phyloP scores from a whole-genome alignment of 1,284 basidiomycete genomes.

The Naganishia cerealis region DNA sequence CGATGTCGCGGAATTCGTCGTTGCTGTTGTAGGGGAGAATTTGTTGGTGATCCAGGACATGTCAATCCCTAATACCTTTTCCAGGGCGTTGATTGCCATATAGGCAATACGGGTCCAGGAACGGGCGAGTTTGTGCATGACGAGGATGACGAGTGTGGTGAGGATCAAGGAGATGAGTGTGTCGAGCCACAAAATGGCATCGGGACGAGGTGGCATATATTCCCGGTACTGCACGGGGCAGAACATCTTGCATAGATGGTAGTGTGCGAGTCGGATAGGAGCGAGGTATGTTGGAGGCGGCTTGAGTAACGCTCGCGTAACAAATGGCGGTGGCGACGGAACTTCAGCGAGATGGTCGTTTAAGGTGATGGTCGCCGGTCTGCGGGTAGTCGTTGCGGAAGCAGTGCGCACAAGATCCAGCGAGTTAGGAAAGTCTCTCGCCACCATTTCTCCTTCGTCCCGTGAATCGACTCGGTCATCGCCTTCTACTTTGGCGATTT shows the following conservation, averaged over 20 bases:
- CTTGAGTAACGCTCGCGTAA: slow-evolving; percentile 1
- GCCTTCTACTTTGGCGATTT: slow-evolving; percentile 6
- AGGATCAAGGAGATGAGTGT: slow-evolving; percentile 29
- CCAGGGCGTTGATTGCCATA: not conserved
- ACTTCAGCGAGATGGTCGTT: not conserved
- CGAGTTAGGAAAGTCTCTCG: not conserved
- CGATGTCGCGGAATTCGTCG: not conserved
- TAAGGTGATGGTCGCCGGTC: not conserved
- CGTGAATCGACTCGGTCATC: not conserved
- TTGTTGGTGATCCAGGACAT: slow-evolving; percentile 23
- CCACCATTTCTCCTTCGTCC: not conserved
- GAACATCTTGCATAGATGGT: slow-evolving; percentile 22
- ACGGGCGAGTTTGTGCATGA: slow-evolving; percentile 32
- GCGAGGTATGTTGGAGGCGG: slow-evolving; percentile 25
- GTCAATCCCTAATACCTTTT: slow-evolving; percentile 16
- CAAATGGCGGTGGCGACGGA: not conserved
- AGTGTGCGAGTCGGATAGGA: slow-evolving; percentile 14
- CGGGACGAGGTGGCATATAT: slow-evolving; percentile 12
- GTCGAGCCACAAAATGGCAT: slow-evolving; percentile 34
- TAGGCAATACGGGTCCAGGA: slow-evolving; percentile 18
- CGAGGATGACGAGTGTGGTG: slow-evolving; percentile 47
- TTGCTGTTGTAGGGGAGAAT: slow-evolving; percentile 1
- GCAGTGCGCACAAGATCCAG: not conserved
- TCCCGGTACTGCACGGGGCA: slow-evolving; percentile 7
- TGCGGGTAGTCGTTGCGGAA: not conserved